A percentile compares a stretch with the other conserved stretches of the same genome.
Conservation (phyloP, 2,329 filamentous ascomycete species). For the Colletotrichum scovillei region DNA sequence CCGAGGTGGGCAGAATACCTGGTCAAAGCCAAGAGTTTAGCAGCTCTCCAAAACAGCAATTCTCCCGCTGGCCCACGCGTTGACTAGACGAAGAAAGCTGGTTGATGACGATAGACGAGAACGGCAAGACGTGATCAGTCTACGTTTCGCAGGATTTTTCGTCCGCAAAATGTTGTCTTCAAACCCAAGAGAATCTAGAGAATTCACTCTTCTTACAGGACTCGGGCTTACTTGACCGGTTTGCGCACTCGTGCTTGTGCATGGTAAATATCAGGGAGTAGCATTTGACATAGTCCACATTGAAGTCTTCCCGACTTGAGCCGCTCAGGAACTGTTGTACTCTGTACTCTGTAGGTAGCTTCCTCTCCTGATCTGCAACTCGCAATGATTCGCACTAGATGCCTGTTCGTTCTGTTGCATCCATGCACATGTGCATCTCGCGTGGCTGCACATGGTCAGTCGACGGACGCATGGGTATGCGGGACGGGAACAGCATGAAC, state of each 20-base stretch:
- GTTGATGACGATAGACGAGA: background rate
- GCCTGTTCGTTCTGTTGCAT: constrained; percentile 24
- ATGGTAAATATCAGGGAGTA: background rate
- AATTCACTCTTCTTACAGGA: background rate
- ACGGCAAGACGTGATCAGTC: background rate
- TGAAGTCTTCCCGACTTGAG: background rate
- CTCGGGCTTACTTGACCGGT: too few species aligned
- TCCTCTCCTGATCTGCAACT: background rate
- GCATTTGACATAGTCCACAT: background rate
- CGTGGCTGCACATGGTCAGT: constrained; percentile 3
- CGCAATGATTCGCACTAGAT: background rate
- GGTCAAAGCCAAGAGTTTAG: background rate
- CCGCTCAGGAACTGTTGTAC: background rate
- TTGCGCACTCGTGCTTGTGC: background rate
- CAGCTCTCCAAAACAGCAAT: background rate
- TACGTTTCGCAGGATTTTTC: background rate
- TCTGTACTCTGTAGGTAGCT: background rate
- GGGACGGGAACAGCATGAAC: background rate
- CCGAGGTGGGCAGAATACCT: background rate
- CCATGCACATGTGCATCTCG: background rate
- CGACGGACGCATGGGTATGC: background rate
- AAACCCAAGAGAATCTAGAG: background rate
- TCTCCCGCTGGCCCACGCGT: background rate
- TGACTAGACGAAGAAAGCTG: background rate
- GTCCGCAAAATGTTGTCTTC: too few species aligned